These are phyloP conservation scores for Trametes gibbosa DNA, from an alignment of 768 basidiomycete genomes.

Conservation along the genomic window DNA sequence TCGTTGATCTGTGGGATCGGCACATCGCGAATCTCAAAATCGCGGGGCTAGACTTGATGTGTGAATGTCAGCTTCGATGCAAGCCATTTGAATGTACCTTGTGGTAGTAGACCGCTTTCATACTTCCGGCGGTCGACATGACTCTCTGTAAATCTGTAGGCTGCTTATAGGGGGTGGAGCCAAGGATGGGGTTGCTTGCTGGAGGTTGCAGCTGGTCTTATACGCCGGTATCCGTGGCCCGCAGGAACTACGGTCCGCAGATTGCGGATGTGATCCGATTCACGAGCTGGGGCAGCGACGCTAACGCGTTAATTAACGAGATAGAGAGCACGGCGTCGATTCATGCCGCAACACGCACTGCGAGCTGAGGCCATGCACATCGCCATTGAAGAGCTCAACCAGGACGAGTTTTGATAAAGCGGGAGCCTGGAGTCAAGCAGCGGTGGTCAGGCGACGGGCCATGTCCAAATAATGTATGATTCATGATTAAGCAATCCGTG, in stretches of 20 bases:
- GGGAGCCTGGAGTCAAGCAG: no score
- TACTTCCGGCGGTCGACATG: conserved; percentile 3
- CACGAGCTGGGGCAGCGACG: background rate
- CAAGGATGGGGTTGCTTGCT: background rate
- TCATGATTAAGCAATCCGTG: no score
- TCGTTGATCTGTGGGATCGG: conserved; percentile 64
- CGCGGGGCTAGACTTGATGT: conserved; percentile 44
- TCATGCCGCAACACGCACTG: background rate
- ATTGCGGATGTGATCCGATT: background rate
- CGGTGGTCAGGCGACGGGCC: no score
- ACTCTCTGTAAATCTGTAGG: background rate
- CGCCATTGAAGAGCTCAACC: no score
- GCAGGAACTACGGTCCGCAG: background rate
- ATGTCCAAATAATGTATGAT: no score
- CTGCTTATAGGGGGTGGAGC: background rate
- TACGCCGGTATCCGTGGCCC: background rate
- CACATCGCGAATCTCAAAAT: conserved; percentile 67
- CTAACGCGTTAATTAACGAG: background rate
- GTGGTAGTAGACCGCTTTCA: conserved; percentile 21
- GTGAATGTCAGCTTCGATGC: background rate
- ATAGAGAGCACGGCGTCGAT: background rate
- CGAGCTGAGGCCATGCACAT: background rate
- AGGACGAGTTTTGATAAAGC: no score
- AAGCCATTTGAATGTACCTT: background rate
- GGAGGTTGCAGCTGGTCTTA: background rate